Conservation (phyloP, 257 asterid species). For the Eucommia ulmoides region DNA sequence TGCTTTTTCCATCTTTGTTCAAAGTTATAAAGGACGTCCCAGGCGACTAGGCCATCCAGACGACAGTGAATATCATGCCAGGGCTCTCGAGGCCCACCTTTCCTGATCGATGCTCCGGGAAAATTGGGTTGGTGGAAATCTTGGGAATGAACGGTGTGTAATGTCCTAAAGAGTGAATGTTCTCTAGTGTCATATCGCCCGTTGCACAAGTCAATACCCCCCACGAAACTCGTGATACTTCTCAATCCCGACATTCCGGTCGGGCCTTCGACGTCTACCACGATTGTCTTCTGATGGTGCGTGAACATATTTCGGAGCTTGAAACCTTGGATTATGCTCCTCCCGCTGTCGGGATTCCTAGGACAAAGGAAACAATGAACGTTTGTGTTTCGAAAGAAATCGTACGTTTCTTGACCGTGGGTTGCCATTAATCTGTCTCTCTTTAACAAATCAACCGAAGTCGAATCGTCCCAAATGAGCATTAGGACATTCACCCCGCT, state of each 20-base stretch:
- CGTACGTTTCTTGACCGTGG: conserved; percentile 22
- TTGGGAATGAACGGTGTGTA: conserved; percentile 11
- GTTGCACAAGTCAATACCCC: conserved; percentile 26
- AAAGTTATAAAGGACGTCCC: conserved; percentile 27
- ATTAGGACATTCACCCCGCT: conserved; percentile 22
- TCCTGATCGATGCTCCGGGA: conserved; percentile 14
- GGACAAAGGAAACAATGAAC: conserved; percentile 13
- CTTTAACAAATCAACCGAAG: conserved; percentile 13
- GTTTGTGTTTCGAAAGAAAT: conserved; percentile 10
- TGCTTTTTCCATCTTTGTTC: conserved; percentile 31
- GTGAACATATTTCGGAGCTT: conserved; percentile 17
- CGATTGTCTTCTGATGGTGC: conserved; percentile 23
- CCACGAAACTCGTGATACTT: conserved; percentile 19
- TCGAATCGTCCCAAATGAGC: conserved; percentile 29
- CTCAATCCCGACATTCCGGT: conserved; percentile 9
- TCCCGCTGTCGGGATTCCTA: conserved; percentile 23
- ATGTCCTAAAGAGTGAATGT: conserved; percentile 23
- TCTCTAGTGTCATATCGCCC: conserved; percentile 21
- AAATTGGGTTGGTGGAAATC: conserved; percentile 24
- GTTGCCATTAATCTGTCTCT: conserved; percentile 21
- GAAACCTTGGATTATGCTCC: conserved; percentile 17
- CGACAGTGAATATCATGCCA: conserved; percentile 32
- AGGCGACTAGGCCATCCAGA: conserved; percentile 22
- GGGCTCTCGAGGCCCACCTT: conserved; percentile 28
- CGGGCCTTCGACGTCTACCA: conserved; percentile 19